Evolutionary conservation across 108 stramenopile species (phyloP).

Genomic region (Cyclotella sp.): DNA sequence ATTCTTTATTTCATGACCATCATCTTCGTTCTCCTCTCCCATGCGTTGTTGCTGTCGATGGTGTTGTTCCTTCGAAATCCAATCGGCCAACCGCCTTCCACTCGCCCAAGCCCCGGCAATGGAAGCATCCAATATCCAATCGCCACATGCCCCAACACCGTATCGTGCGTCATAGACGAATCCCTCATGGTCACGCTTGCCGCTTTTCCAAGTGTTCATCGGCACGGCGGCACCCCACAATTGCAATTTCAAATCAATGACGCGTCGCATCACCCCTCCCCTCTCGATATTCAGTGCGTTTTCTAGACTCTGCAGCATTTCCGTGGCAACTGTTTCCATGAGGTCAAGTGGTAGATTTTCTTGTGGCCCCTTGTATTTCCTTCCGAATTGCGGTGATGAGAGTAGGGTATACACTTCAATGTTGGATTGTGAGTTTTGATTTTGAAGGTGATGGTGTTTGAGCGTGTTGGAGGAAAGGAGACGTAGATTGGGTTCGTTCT

Average conservation of each 20-base stretch:
- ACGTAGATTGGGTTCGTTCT: slow-evolving; percentile 66
- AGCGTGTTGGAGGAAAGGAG: slow-evolving; percentile 71
- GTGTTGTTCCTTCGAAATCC: slow-evolving; percentile 24
- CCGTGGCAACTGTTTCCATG: slow-evolving; percentile 55
- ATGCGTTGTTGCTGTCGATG: background rate
- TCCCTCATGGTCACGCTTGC: slow-evolving; percentile 37
- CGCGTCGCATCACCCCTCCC: slow-evolving; percentile 4
- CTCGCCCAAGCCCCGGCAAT: slow-evolving; percentile 87
- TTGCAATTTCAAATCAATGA: slow-evolving; percentile 71
- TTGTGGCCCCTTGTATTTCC: slow-evolving; percentile 83
- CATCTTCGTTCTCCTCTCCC: background rate
- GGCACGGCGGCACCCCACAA: slow-evolving; percentile 92
- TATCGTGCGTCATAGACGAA: slow-evolving; percentile 70
- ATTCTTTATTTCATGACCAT: background rate
- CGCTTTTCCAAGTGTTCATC: slow-evolving; percentile 67
- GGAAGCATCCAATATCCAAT: slow-evolving; percentile 84
- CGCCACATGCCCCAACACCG: slow-evolving; percentile 81
- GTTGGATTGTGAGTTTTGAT: slow-evolving; percentile 22
- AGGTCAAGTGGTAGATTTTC: slow-evolving; percentile 76
- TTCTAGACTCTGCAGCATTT: slow-evolving; percentile 64
- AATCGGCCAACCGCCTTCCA: slow-evolving; percentile 70
- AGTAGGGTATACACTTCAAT: slow-evolving; percentile 85
- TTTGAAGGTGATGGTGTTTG: slow-evolving; percentile 57
- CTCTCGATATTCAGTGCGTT: slow-evolving; percentile 36
- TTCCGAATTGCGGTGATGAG: slow-evolving; percentile 76